Evolutionary conservation across 2,329 filamentous ascomycete species (phyloP).

Genomic region (Keithomyces neogunnii): DNA sequence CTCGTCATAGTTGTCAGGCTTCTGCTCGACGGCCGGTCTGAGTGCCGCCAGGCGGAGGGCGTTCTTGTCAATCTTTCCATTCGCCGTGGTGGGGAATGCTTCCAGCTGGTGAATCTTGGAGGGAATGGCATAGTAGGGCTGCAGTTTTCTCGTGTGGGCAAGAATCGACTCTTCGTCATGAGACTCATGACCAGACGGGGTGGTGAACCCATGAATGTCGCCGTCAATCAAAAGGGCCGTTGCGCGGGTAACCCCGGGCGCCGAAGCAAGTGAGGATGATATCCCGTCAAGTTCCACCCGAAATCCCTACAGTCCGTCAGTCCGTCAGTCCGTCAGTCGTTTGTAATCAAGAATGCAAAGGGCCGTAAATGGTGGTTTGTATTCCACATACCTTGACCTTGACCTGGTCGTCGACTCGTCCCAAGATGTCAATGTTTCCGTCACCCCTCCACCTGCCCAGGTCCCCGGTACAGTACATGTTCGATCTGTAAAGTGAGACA

Average conservation of each 20-base stretch:
- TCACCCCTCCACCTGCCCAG: conserved; percentile 45
- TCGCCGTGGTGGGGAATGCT: conserved; percentile 40
- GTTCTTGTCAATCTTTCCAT: conserved; percentile 49
- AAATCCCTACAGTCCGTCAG: conserved; percentile 34
- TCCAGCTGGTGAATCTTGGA: conserved; percentile 32
- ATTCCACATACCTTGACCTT: conserved; percentile 41
- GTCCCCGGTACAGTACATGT: conserved; percentile 55
- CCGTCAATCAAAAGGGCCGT: conserved; percentile 38
- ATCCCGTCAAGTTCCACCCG: conserved; percentile 53
- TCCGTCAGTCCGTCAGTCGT: background rate
- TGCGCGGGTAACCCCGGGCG: conserved; percentile 36
- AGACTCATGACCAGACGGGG: conserved; percentile 18
- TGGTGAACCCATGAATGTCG: conserved; percentile 42
- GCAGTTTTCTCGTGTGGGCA: conserved; percentile 29
- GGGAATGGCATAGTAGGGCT: conserved; percentile 49
- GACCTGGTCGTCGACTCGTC: conserved; percentile 52
- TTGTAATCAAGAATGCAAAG: background rate
- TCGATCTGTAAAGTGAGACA: conserved; percentile 21
- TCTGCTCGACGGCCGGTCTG: conserved; percentile 5
- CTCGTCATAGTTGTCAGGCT: background rate
- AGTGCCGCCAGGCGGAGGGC: conserved; percentile 28
- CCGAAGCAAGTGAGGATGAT: conserved; percentile 37
- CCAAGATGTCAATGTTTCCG: conserved; percentile 45
- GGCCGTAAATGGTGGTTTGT: background rate
- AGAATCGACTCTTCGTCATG: conserved; percentile 27